Base-by-base conservation (phyloP, 371 early-diverging fungal species). In the Zychaea mexicana region DNA sequence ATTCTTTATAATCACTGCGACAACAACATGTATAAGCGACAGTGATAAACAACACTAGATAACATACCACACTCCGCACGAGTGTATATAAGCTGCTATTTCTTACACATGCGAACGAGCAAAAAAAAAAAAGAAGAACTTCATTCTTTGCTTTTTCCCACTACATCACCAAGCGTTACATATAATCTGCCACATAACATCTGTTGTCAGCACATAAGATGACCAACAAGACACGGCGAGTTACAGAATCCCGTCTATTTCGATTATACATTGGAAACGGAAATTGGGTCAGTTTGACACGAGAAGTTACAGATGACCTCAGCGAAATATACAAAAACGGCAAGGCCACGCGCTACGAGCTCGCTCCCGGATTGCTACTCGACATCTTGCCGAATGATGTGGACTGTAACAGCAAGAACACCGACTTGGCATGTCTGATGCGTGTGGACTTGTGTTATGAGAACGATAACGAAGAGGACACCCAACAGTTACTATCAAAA, bases 361-460 rank as follows among this genome's bases (percentile, higher is more conserved):
- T 80, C 7, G 59, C 72, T 15, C 62, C 72, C 2, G 74, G 72
- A 5, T 59, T 80, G 7, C 61, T 32, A 32, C 60, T 80, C 61
- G 78, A 77, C 61, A 80, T 80, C 26, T 62, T 80, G 19, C 81
- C 81, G 0, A 60, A 80, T 46, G 81, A 80, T 45, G 81, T 80
- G 0, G 81, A 80, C 39, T 77, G 77, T 33, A 80, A 77, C 30
- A 77, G 74, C 46, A 73, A 75, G 42, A 80, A 73, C 24, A 80
- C 77, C 32, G 81, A 77, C 36, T 61, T 80, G 46, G 38, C 73
- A 3, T 67, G 73, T 22, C 36, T 80, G 2, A 80, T 80, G 81
- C 76, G 81, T 4, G 81, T 74, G 1, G 81, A 80, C 52, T 52
- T 80, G 0, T 70, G 69, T 4, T 76, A 74, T 52, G 59, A 32